A percentile compares a stretch with the other conserved stretches of the same genome.
Conservation (phyloP, 352 stramenopile species). For the Phytophthora cactorum region DNA sequence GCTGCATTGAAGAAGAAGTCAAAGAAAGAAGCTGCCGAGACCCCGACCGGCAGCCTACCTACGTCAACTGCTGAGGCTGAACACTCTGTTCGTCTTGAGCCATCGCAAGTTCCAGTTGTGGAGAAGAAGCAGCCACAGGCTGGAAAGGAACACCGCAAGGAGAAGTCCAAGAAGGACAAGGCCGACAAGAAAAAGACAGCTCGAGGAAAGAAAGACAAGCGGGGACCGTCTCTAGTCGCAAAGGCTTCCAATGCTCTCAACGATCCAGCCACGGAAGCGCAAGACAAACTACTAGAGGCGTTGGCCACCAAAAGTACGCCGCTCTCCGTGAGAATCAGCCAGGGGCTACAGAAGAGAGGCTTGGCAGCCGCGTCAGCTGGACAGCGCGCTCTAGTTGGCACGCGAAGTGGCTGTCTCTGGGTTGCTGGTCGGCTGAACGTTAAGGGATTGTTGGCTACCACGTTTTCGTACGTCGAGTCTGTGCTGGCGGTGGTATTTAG, state of each 20-base stretch:
- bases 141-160: constrained; percentile 53
- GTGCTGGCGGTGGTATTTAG: constrained; percentile 73
- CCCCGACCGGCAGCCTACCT: background rate
- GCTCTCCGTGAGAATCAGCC: constrained; percentile 19
- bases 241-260: constrained; percentile 23
- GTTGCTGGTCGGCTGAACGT: constrained; percentile 49
- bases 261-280: constrained; percentile 16
- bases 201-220: constrained; percentile 70
- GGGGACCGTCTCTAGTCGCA: constrained; percentile 12
- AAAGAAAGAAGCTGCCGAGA: constrained; percentile 19
- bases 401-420: constrained; percentile 29
- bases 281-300: constrained; percentile 26
- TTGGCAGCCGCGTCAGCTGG: constrained; percentile 19
- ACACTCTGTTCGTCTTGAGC: background rate
- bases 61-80: constrained; percentile 2
- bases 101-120: background rate
- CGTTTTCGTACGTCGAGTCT: constrained; percentile 68
- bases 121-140: constrained; percentile 38
- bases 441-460: constrained; percentile 44
- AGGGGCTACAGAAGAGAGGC: constrained; percentile 15
- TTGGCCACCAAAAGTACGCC: constrained; percentile 18
- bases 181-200: constrained; percentile 55
- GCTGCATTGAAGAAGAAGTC: constrained; percentile 20
- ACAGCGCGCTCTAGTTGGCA: constrained; percentile 13
- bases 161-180: constrained; percentile 70